A percentile compares a stretch with the other conserved stretches of the same genome.
phyloP scores from a whole-genome alignment of 441 rosid genomes.

The Hypseocharis bilobata region DNA sequence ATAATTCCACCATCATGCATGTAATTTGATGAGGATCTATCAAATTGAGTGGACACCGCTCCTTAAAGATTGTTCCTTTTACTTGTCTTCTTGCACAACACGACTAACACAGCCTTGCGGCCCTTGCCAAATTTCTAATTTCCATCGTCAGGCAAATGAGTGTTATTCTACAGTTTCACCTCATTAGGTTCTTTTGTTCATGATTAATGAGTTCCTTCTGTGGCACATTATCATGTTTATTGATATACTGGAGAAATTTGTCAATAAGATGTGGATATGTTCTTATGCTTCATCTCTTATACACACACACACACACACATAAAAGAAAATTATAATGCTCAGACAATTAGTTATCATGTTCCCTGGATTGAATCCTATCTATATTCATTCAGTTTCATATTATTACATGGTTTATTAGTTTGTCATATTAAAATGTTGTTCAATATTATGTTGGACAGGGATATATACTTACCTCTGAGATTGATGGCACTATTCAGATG shows the following conservation, averaged over 20 bases:
- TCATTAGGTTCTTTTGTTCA: background rate
- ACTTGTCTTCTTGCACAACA: too few relatives aligned
- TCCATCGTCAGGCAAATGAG: background rate
- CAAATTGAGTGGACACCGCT: too few relatives aligned
- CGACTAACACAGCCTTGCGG: too few relatives aligned
- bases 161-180: background rate
- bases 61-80: too few relatives aligned
- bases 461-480: constrained; percentile 85
- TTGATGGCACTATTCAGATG: constrained; percentile 98
- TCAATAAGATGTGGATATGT: too few relatives aligned
- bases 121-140: background rate
- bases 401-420: background rate
- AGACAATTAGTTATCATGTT: too few relatives aligned
- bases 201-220: background rate
- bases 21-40: too few relatives aligned
- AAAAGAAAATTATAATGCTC: background rate
- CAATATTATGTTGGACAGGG: constrained; percentile 43
- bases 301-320: background rate
- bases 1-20: too few relatives aligned
- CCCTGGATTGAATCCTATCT: background rate
- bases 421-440: background rate
- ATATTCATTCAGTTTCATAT: background rate
- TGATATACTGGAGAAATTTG: too few relatives aligned
- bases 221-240: too few relatives aligned
- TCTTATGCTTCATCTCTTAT: background rate